Base-by-base conservation (phyloP, 2,329 filamentous ascomycete species). In the Arachnomyces sp. region DNA sequence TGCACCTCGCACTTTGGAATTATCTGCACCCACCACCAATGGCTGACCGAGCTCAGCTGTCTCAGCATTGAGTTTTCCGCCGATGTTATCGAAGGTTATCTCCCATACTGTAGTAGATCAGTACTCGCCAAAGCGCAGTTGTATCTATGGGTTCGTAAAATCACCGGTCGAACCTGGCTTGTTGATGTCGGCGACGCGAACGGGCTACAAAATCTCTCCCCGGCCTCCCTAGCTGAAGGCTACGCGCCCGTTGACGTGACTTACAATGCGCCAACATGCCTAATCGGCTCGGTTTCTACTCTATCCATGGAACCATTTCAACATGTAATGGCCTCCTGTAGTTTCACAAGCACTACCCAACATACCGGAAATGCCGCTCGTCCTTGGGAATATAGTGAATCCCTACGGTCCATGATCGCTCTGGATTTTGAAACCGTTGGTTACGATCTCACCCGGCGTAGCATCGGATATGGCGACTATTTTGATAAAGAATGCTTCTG, bases 401-500 rank as follows among this genome's bases (percentile, higher is more conserved):
- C 33, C 8, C 32, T 44, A 36, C 31, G 36, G 7, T 55, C 57
- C 15, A 56, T 61, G 35, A 40, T 56, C 29, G 46, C 56, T 38
- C 47, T 62, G 34, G 57, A 57, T 43, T 55, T 31, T 35, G 52
- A 59, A 44, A 58, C 54, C n/a, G 56, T 45, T n/a, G 56, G 56
- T 31, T 62, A 61, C 46, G 46, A 55, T 38, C 49, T 57, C 16
- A 55, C 52, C 16, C 8, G 36, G 9, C 17, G 25, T 37, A 28
- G 17, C 39, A 37, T 58, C 21, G 14, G 12, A 28, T 28, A 48
- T 37, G 53, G 51, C 28, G 40, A 54, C 16, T 60, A 59, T 43
- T 57, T 60, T 36, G 58, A 62, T 37, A 61, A 49, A 44, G 18
- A 38, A 40, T 62, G 58, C 43, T 58, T 62, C 46, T 61, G 58